These are phyloP conservation scores for Aspergillus indologenus DNA, from an alignment of 495 filamentous ascomycete genomes.

Conservation along the genomic window DNA sequence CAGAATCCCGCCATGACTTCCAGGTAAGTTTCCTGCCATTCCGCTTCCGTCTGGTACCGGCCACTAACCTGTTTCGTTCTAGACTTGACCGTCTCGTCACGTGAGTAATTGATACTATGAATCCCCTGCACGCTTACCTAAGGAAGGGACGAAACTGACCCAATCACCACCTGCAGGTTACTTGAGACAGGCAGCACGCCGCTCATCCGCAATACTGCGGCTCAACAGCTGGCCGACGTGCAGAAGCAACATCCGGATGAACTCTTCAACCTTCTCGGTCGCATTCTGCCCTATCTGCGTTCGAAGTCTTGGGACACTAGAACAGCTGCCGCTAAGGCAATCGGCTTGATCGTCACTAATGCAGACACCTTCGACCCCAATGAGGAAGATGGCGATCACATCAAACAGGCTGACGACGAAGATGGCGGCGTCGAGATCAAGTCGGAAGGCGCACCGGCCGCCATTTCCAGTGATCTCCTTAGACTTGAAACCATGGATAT, in stretches of 20 bases:
- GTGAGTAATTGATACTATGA: conserved; percentile 68
- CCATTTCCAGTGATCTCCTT: conserved; percentile 49
- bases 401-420: conserved; percentile 54
- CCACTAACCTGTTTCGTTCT: conserved; percentile 34
- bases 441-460: conserved; percentile 34
- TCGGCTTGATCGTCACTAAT: conserved; percentile 88
- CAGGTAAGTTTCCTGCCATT: conserved; percentile 45
- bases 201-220: conserved; percentile 92
- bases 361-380: conserved; percentile 88
- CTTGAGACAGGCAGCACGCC: conserved; percentile 94
- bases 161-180: conserved; percentile 55
- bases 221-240: conserved; percentile 92
- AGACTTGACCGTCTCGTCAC: conserved; percentile 92
- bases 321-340: conserved; percentile 84
- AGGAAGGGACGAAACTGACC: conserved; percentile 24
- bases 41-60: conserved; percentile 28
- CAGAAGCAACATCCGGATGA: conserved; percentile 98
- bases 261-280: conserved; percentile 92
- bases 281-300: conserved; percentile 86
- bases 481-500: conserved; percentile 75
- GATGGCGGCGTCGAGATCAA: conserved; percentile 49
- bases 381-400: conserved; percentile 50
- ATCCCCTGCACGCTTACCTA: conserved; percentile 20
- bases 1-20: conserved; percentile 52
- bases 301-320: conserved; percentile 96